Evolutionary conservation across 768 basidiomycete genomes (phyloP), one percentile per base, ranked within the genome.

Genomic region (Termitomyces sp.): DNA sequence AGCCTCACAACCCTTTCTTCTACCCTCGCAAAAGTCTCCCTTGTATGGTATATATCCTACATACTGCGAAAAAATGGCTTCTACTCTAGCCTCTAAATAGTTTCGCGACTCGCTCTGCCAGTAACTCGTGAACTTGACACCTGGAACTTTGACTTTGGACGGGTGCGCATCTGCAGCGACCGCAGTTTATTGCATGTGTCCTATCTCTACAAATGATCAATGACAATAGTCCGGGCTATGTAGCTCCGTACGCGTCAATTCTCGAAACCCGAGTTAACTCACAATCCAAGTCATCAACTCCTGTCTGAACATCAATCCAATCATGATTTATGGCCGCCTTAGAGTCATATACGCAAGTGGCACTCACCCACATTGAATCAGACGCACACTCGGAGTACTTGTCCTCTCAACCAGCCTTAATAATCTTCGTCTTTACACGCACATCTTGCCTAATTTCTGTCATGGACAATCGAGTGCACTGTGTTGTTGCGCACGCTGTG

Each of bases 401-500:
- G 35, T 35, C 23, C 41, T 53, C 34, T 56, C 45, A 17, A 16
- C 27, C 29, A 16, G 7, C 27, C 55, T 56, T 47, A 32, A 32
- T 50, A 49, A 40, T 53, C 31, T 46, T 17, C n/a, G 4, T 41
- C 23, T 27, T 35, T 46, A 34, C 31, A 34, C 25, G n/a, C n/a
- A 27, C 41, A 14, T 17, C 47, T 27, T 40, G 42, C 53, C 29
- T 34, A 34, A 29, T 23, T 12, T 50, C 53, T 46, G 19, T 32
- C 16, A 59, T 62, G 61, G 32, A 57, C 25, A 35, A 32, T 45
- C 51, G 38, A 41, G 49, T 62, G 16, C 71, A 63, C 25, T 66
- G 67, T 19, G 56, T 70, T 3, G 54, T 69, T 27, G 65, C 71
- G n/a, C 68, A 63, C 60, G 60, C 61, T 29, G 72, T 65, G 19